Evolutionary conservation across 2,329 filamentous ascomycete species (phyloP).

Genomic region (Cladosporium sp.): DNA sequence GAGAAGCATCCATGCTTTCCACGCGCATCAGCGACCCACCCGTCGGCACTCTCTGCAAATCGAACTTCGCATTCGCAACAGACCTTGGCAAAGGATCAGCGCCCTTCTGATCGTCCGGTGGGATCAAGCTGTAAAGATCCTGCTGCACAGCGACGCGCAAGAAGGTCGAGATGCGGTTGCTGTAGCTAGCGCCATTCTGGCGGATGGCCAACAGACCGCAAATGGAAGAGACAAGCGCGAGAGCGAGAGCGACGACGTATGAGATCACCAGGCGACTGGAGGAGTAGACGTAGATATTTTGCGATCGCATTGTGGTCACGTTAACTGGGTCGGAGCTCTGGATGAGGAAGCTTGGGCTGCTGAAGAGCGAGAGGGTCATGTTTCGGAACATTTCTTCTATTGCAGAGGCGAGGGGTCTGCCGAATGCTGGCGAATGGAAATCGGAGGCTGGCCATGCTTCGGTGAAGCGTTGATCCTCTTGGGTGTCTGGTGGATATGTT

Average conservation of each 20-base stretch:
- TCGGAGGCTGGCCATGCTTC: neutral
- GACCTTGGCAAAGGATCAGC: neutral
- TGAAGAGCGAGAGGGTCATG: constrained; percentile 2
- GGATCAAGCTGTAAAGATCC: neutral
- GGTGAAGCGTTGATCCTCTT: neutral
- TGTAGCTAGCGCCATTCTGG: neutral
- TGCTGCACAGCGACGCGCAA: neutral
- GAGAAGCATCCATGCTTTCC: neutral
- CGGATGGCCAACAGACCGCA: neutral
- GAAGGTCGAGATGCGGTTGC: neutral
- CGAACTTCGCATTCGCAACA: neutral
- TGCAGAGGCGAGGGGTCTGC: neutral
- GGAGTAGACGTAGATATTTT: neutral
- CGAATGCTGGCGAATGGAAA: neutral
- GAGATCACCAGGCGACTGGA: neutral
- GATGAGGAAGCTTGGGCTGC: neutral
- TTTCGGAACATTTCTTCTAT: constrained; percentile 1
- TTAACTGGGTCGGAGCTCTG: neutral
- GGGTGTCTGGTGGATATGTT: neutral
- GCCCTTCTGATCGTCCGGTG: neutral
- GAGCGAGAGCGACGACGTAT: neutral
- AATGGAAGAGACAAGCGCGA: neutral
- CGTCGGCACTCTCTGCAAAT: neutral
- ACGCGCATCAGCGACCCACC: neutral
- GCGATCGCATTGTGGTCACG: neutral